Evolutionary conservation across 2,329 filamentous ascomycete genomes (phyloP), one percentile per base, ranked within the genome.

Genomic region (Epichloe hybrida): DNA sequence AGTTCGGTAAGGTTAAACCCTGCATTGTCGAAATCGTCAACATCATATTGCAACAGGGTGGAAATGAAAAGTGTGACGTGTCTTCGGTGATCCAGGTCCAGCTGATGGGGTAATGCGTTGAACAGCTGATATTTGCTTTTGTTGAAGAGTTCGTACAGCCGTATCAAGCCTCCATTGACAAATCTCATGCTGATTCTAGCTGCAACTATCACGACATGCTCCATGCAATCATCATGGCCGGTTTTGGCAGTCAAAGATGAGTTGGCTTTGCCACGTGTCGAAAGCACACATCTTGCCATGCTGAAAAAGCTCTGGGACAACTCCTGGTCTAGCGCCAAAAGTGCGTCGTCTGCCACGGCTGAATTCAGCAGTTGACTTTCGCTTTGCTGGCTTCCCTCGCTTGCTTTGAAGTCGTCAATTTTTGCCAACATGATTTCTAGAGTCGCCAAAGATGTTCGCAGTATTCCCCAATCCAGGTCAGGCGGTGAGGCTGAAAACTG

Each of bases 21-120:
- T 3, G 73, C 58, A 39, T 74, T 66, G 53, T 65, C 65, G 53
- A 77, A 73, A 48, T 76, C 71, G 36, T 72, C 65, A 20, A 75
- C 60, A 7, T 67, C 66, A 46, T 71, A 63, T 50, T 72, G 70
- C 20, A 80, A 61, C 8, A 83, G 62, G 0, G 67, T 69, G 3
- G 70, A 64, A 23, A 80, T 59, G 56, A 81, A 81, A 7, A 81
- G 65, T 1, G 72, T 64, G 15, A 77, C 56, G 50, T 71, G 72
- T 51, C 59, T 68, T n/a, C 75, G 68, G 47, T 72, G 69, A 3
- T 65, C 55, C 2, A 70, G 62, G 15, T 59, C 59, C 15, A 76
- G 59, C 11, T 66, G 65, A 11, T 66, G 67, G 0, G 70, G 68
- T 8, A 62, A 43, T 4, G 65, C 65, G 12, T 69, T 66, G 50